These are phyloP conservation scores for Protomyces lactucae-debilis DNA, from an alignment of 1,139 yeast genomes.

Conservation along the genomic window DNA sequence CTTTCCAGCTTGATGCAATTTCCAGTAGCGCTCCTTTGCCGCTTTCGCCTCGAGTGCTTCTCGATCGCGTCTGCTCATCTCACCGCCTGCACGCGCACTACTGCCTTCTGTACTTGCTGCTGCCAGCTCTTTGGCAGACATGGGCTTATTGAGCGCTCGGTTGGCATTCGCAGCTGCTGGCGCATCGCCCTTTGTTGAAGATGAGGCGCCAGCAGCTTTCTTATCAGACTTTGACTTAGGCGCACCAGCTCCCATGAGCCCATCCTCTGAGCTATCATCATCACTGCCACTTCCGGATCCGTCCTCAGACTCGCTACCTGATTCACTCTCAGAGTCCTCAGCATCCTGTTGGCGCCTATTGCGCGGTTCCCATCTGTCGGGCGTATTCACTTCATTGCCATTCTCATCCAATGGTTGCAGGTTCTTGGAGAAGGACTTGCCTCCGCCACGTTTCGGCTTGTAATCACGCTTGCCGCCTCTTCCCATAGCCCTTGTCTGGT, in stretches of 20 bases:
- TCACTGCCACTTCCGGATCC: slow-evolving; percentile 9
- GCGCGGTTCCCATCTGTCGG: slow-evolving; percentile 14
- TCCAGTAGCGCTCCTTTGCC: slow-evolving; percentile 33
- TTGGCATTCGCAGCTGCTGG: slow-evolving; percentile 17
- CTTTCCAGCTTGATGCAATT: slow-evolving; percentile 34
- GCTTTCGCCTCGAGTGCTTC: slow-evolving; percentile 33
- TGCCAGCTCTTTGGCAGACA: slow-evolving; percentile 15
- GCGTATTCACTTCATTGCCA: slow-evolving; percentile 21
- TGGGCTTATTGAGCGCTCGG: slow-evolving; percentile 14
- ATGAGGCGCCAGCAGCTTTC: not conserved
- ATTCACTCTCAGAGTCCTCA: not conserved
- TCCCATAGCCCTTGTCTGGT: not conserved
- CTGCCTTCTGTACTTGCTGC: not conserved
- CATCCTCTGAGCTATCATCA: slow-evolving; percentile 24
- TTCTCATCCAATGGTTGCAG: slow-evolving; percentile 23
- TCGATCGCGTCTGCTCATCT: slow-evolving; percentile 32
- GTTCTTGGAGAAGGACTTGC: slow-evolving; percentile 23
- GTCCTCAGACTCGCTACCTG: not conserved
- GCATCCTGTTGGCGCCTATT: slow-evolving; percentile 5
- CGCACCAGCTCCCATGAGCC: slow-evolving; percentile 13
- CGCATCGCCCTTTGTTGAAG: not conserved
- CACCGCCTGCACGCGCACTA: not conserved
- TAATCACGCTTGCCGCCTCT: slow-evolving; percentile 24
- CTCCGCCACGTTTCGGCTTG: slow-evolving; percentile 21
- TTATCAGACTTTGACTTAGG: slow-evolving; percentile 11